phyloP scores from a whole-genome alignment of 2,329 filamentous ascomycete genomes.

The Colletotrichum coccodes region DNA sequence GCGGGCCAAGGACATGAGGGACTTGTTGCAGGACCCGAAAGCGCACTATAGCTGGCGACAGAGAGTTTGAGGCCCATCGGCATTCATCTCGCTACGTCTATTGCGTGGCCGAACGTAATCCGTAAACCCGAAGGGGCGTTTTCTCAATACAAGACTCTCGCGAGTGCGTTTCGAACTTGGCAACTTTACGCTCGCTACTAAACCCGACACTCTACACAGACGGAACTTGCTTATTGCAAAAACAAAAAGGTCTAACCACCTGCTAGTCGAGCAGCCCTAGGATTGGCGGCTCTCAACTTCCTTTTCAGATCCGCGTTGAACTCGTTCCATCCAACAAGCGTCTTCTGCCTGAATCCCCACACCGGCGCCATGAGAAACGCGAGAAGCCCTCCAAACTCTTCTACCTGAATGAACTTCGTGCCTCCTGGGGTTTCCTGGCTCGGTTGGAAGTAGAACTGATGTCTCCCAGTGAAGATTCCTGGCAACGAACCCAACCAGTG shows the following conservation, averaged over 20 bases:
- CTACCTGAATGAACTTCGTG: neutral
- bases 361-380: neutral
- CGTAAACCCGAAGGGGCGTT: no score
- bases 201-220: no score
- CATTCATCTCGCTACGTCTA: no score
- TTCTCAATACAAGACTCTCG: no score
- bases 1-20: constrained; percentile 21
- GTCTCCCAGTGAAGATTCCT: neutral
- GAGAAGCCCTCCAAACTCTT: neutral
- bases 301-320: constrained; percentile 10
- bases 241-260: neutral
- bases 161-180: no score
- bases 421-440: neutral
- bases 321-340: neutral
- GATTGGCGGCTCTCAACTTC: neutral
- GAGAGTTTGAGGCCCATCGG: no score
- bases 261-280: neutral
- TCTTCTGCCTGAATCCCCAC: neutral
- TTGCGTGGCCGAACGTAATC: no score
- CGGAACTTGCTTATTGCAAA: no score
- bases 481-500: neutral
- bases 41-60: constrained; percentile 31
- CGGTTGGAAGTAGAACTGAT: constrained; percentile 9
- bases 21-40: constrained; percentile 12
- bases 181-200: no score